Evolutionary conservation across 2,329 filamentous ascomycete genomes (phyloP).

Genomic region (Xylariaceae sp.): DNA sequence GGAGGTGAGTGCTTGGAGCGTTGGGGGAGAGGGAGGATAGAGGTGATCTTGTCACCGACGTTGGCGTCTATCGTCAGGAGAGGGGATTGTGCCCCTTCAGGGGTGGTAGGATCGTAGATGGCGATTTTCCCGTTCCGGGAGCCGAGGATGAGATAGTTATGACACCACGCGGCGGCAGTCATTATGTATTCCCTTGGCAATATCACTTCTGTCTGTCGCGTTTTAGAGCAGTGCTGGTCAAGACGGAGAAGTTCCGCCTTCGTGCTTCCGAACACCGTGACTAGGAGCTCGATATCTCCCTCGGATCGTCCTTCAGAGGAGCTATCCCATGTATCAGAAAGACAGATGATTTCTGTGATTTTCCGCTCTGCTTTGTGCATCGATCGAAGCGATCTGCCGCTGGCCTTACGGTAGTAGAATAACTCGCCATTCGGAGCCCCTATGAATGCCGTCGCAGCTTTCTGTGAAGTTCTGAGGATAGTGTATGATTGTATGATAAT

Average conservation of each 20-base stretch:
- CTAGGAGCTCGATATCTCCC: slow-evolving; percentile 34
- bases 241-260: slow-evolving; percentile 42
- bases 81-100: slow-evolving; percentile 28
- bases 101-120: slow-evolving; percentile 28
- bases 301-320: not conserved
- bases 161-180: slow-evolving; percentile 41
- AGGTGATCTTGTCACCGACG: slow-evolving; percentile 62
- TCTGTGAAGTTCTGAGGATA: slow-evolving; percentile 38
- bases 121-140: slow-evolving; percentile 49
- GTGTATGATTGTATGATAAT: slow-evolving; percentile 44
- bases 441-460: slow-evolving; percentile 39
- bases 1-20: slow-evolving; percentile 21
- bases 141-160: slow-evolving; percentile 46
- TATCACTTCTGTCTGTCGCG: slow-evolving; percentile 31
- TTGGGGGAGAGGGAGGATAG: slow-evolving; percentile 47
- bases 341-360: slow-evolving; percentile 46
- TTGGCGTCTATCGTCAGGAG: slow-evolving; percentile 37
- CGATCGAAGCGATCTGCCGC: slow-evolving; percentile 28
- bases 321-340: slow-evolving; percentile 26
- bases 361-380: slow-evolving; percentile 42
- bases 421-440: slow-evolving; percentile 46
- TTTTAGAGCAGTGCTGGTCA: slow-evolving; percentile 29
- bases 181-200: slow-evolving; percentile 47
- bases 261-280: slow-evolving; percentile 43
- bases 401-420: slow-evolving; percentile 38